Percentiles rank a stretch among this genome's conserved stretches.
Evolutionary conservation across 1,139 yeast genomes (phyloP).

Genomic region (Taphrina sp.): DNA sequence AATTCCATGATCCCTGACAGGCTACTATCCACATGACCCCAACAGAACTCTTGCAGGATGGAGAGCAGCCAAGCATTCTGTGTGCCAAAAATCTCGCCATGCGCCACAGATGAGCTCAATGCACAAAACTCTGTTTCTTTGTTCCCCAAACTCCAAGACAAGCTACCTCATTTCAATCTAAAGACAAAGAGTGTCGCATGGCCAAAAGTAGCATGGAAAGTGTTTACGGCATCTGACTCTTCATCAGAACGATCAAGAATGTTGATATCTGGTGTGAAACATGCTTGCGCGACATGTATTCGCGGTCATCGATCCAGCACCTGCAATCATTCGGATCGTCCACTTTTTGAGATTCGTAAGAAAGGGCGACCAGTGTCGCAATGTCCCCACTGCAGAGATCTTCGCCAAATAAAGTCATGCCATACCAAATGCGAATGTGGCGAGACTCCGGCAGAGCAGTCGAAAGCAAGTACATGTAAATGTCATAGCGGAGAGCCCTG

Average conservation of each 20-base stretch:
- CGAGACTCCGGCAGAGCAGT: conserved; percentile 23
- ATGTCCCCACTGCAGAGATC: conserved; percentile 37
- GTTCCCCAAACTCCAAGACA: too few relatives aligned
- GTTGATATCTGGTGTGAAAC: conserved; percentile 29
- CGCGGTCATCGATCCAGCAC: conserved; percentile 70
- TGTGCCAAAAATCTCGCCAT: too few relatives aligned
- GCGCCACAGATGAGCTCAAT: too few relatives aligned
- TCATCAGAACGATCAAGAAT: conserved; percentile 7
- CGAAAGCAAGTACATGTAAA: conserved; percentile 5
- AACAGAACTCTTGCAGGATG: too few relatives aligned
- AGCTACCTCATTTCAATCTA: too few relatives aligned
- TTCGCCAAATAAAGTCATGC: conserved; percentile 25
- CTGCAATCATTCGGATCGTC: conserved; percentile 77
- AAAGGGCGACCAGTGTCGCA: conserved; percentile 69
- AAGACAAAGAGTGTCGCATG: too few relatives aligned
- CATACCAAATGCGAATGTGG: conserved; percentile 78
- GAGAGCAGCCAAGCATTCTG: too few relatives aligned
- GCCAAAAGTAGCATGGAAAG: too few relatives aligned
- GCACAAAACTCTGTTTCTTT: too few relatives aligned
- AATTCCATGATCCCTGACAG: too few relatives aligned
- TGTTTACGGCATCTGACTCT: conserved; percentile 3
- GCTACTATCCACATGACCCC: too few relatives aligned
- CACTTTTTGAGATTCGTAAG: conserved; percentile 79
- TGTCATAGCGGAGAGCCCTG: conserved; percentile 29
- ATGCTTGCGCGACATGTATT: conserved; percentile 32